These are phyloP conservation scores for Lachancea mirantina DNA, from an alignment of 805 yeast species.

Conservation along the genomic window DNA sequence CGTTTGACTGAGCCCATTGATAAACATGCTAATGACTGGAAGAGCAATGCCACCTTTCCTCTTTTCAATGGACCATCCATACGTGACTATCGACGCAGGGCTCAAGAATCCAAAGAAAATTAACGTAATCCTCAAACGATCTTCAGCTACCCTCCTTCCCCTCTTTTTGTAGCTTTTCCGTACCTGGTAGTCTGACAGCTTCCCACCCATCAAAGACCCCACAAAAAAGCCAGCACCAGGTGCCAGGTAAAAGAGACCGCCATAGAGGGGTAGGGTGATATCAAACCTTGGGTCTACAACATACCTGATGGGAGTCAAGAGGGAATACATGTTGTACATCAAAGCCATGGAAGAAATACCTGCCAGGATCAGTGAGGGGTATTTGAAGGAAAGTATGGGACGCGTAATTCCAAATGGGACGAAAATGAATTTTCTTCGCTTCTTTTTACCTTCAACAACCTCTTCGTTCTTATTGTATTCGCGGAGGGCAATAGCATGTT, in stretches of 20 bases:
- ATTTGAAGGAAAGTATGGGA: constrained; percentile 37
- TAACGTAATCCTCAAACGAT: constrained; percentile 38
- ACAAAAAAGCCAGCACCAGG: constrained; percentile 49
- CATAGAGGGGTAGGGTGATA: constrained; percentile 40
- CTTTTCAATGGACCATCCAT: constrained; percentile 48
- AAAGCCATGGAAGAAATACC: constrained; percentile 37
- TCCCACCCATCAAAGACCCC: constrained; percentile 48
- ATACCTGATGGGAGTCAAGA: constrained; percentile 49
- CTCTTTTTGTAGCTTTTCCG: constrained; percentile 36
- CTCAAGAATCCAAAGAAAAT: constrained; percentile 38
- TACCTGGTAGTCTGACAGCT: constrained; percentile 44
- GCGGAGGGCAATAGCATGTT: constrained; percentile 1
- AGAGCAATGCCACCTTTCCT: constrained; percentile 49
- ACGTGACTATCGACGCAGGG: constrained; percentile 41
- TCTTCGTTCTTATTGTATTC: constrained; percentile 24
- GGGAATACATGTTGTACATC: constrained; percentile 43
- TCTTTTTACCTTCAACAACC: constrained; percentile 20
- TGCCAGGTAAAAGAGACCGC: constrained; percentile 48
- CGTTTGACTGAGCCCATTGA: constrained; percentile 46
- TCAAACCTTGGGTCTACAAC: constrained; percentile 51
- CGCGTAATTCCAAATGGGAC: constrained; percentile 41
- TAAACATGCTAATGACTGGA: constrained; percentile 44
- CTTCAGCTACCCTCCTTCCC: constrained; percentile 47
- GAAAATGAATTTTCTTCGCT: constrained; percentile 35
- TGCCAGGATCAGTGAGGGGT: constrained; percentile 39